Percentiles rank a stretch among this genome's conserved stretches.
Conservation (phyloP, 805 yeast genomes). For the Saccharomycopsis selenospora region DNA sequence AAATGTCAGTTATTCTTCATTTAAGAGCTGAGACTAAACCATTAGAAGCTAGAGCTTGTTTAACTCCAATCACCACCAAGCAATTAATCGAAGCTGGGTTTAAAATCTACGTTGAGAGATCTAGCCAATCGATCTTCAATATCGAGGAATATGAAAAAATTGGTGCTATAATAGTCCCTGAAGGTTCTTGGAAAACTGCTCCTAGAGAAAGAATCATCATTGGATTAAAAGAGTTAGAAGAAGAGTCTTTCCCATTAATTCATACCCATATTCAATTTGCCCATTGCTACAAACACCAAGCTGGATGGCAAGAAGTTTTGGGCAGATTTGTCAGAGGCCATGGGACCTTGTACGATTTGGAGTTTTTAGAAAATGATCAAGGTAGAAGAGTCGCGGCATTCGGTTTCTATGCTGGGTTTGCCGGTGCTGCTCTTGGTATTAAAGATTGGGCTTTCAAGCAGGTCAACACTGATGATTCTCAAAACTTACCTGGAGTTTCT, state of each 20-base stretch:
- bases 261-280: conserved; percentile 99
- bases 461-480: conserved; percentile 48
- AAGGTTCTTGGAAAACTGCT: conserved; percentile 88
- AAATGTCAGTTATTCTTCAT: conserved; percentile 73
- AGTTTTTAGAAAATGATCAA: conserved; percentile 85
- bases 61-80: conserved; percentile 88
- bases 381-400: conserved; percentile 99
- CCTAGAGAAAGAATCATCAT: conserved; percentile 84
- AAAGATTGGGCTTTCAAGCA: conserved; percentile 93
- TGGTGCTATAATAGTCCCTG: conserved; percentile 87
- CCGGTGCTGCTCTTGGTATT: conserved; percentile 97
- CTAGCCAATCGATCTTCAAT: conserved; percentile 74
- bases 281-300: conserved; percentile 97
- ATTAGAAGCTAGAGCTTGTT: conserved; percentile 92
- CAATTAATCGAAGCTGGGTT: conserved; percentile 81
- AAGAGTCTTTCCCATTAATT: conserved; percentile 80
- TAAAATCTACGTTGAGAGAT: conserved; percentile 80
- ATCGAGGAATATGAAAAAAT: conserved; percentile 66
- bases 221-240: conserved; percentile 95
- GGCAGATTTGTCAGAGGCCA: conserved; percentile 85
- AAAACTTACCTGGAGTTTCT: conserved; percentile 69
- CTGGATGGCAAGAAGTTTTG: conserved; percentile 91
- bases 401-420: conserved; percentile 99
- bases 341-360: conserved; percentile 88
- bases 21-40: conserved; percentile 97